phyloP scores from a whole-genome alignment of 306 rosid species.

The Citrullus colocynthis region DNA sequence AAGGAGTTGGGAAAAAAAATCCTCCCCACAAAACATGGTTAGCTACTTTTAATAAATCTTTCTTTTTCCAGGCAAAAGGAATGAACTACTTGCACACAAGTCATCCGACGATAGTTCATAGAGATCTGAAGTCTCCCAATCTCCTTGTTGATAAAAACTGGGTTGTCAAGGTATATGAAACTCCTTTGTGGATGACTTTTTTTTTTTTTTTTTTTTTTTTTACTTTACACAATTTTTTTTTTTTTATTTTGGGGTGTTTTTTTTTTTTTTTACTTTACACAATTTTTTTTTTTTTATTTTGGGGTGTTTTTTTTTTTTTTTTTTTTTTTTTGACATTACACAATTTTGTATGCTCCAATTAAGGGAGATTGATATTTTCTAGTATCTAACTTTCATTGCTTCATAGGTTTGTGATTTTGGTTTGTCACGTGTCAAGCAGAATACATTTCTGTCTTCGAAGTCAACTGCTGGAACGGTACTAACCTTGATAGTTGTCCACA shows the following conservation, averaged over 20 bases:
- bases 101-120: conserved; percentile 92
- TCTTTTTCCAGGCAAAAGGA: conserved; percentile 70
- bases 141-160: conserved; percentile 97
- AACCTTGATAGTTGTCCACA: not conserved
- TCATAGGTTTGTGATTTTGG: conserved; percentile 95
- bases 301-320: no score
- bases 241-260: no score
- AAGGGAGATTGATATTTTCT: not conserved
- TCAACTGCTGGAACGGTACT: conserved; percentile 99
- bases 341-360: not conserved
- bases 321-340: no score
- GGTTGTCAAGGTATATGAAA: conserved; percentile 70
- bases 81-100: conserved; percentile 99
- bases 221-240: no score
- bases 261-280: no score
- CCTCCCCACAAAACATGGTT: conserved; percentile 4
- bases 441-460: conserved; percentile 86
- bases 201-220: no score
- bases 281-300: no score
- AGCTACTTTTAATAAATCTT: not conserved
- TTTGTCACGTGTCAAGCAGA: conserved; percentile 85
- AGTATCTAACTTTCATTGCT: conserved; percentile 11
- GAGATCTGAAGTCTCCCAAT: conserved; percentile 93
- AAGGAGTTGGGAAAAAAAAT: conserved; percentile 16
- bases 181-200: not conserved